Conservation (phyloP, 768 basidiomycete genomes). For the Suillus subluteus region DNA sequence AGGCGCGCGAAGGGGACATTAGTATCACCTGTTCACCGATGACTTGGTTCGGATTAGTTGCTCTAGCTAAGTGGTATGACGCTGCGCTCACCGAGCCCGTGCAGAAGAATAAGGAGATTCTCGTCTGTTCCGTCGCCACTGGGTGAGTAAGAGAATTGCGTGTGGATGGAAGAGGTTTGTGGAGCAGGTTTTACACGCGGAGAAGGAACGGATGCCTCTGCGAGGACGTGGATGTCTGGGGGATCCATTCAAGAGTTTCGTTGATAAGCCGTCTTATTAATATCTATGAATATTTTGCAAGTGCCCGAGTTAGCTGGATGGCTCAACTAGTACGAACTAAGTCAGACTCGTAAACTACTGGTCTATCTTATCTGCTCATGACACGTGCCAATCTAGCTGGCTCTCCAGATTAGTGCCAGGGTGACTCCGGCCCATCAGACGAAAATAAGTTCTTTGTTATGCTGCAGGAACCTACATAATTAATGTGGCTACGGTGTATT, state of each 20-base stretch:
- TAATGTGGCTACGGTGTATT: background rate
- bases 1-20: slow-evolving; percentile 77
- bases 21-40: slow-evolving; percentile 67
- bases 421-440: background rate
- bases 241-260: slow-evolving; percentile 1
- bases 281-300: background rate
- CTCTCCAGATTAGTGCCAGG: background rate
- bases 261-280: background rate
- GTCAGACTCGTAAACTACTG: too few relatives aligned
- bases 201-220: slow-evolving; percentile 17
- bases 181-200: slow-evolving; percentile 55
- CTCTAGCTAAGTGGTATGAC: background rate
- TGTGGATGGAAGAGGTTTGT: slow-evolving; percentile 45
- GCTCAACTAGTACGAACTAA: too few relatives aligned
- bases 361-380: background rate
- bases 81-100: slow-evolving; percentile 71
- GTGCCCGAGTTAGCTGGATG: too few relatives aligned
- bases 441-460: background rate
- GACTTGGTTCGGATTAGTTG: slow-evolving; percentile 8
- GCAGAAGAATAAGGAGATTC: slow-evolving; percentile 82
- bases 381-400: background rate
- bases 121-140: slow-evolving; percentile 87
- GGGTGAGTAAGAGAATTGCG: slow-evolving; percentile 67
- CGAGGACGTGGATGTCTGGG: slow-evolving; percentile 24
- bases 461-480: background rate